Base-by-base conservation (phyloP, 495 filamentous ascomycete genomes). In the Neurospora terricola region DNA sequence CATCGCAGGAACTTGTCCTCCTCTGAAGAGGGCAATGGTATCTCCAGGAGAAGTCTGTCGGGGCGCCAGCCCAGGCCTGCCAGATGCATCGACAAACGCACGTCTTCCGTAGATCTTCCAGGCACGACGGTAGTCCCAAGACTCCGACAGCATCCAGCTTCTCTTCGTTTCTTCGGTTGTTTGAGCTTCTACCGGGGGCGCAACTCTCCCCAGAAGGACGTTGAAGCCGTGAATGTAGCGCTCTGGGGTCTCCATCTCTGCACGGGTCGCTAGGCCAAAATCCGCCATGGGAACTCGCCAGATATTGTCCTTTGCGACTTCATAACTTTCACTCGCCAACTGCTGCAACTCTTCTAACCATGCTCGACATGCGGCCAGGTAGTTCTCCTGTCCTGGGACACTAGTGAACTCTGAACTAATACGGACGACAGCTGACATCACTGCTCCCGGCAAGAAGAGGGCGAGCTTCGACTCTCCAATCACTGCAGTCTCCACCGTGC, bases 1-100 rank as follows among this genome's bases (percentile, higher is more conserved):
- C 16, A 77, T 71, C n/a, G 76, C 37, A 74, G 72, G 16, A 69
- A 76, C 39, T 72, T 45, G 37, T 71, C 37, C 21, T 18, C 59
- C 36, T 38, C 23, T 54, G 21, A 54, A 54, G 10, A 54, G 45
- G 45, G 10, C 45, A 54, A 54, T 54, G 4, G 21, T 12, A 27
- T 54, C 45, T 21, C 21, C 21, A 27, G 45, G 45, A 5, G n/a
- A 54, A 54, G 45, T 54, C 4, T 23, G 45, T 27, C 45, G 45
- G 8, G 54, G 38, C 9, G 21, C 59, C 66, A 76, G 59, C 21
- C 70, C 16, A 70, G 39, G 38, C 69, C 27, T 21, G 59, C 48
- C 48, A 76, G 69, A 23, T 62, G 37, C 70, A 42, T 59, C 27
- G 39, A 45, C 10, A 23, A 36, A 34, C 23, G 42, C 72, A 69